Base-by-base conservation (phyloP, 371 early-diverging fungal genomes). In the Lichtheimia corymbifera region DNA sequence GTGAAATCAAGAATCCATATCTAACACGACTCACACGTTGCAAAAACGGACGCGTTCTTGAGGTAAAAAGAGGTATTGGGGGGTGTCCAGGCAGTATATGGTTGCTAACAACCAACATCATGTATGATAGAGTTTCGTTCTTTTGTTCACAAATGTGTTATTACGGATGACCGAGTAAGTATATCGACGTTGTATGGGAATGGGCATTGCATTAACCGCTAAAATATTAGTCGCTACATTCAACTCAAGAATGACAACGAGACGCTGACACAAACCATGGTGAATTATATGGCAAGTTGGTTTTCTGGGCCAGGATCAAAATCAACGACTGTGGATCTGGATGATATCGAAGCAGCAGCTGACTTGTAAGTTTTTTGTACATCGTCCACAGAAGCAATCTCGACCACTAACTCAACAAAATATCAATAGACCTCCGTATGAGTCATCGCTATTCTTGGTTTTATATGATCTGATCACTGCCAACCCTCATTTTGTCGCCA, bases 1-100 rank as follows among this genome's bases (percentile, higher is more conserved):
- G 80, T 42, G 85, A 85, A 64, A 62, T 68, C 22, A 68, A 70
- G 51, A 85, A 85, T 55, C 74, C 75, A 7, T 82, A 83, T 53
- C 63, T 78, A 17, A 40, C 53, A 14, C 64, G 62, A 22, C 60
- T 82, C 18, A 45, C 72, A n/a, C 65, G 57, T 6, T 61, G 73
- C 51, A 67, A 65, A 20, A 70, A 82, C 18, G 56, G 47, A 3
- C 47, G 50, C 9, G 63, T 73, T 18, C 55, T 79, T n/a, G 24
- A 42, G 53, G 40, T 51, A 17, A 59, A 43, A 4, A 49, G 2
- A 35, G 6, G 35, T 11, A 11, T 11, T n/a, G n/a, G n/a, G 9
- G 35, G 35, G 9, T 35, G 2, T 0, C 35, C 4, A 35, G 35
- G 35, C 5, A 35, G 11, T 35, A 11, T 11, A 9, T 35, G 5